Evolutionary conservation across 2,329 filamentous ascomycete genomes (phyloP), one percentile per base, ranked within the genome.

Genomic region (Diplodia mutila): DNA sequence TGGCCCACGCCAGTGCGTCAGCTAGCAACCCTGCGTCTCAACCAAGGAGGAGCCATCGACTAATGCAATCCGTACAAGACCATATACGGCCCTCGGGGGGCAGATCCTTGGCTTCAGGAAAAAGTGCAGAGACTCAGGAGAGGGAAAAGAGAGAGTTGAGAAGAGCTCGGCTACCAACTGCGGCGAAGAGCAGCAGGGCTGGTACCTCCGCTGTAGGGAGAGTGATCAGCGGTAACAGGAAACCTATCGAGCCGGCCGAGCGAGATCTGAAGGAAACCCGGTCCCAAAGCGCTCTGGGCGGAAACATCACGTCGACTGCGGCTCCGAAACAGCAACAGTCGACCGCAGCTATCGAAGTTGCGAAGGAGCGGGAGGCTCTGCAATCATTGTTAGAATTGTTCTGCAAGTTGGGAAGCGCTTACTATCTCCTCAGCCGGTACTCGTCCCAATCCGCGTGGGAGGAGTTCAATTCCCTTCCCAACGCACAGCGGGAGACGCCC

Each of bases 181-280:
- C 80, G 79, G 90, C 79, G 73, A 94, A 83, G 84, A 90, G 80
- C 80, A 90, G 80, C 61, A 70, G 54, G 82, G 86, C 75, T 79
- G 83, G 90, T 16, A 88, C 89, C 18, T 88, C 91, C 3, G 92
- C 87, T 65, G 91, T 96, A 48, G 92, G 93, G 21, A 88, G 94
- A 73, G 92, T 94, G 66, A 92, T 97, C 53, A 97, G 93, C 77
- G 94, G 93, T 25, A 97, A 95, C 76, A 87, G 94, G 68, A 97
- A 95, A 77, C 89, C 89, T 2, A 86, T 91, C 63, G 88, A 90
- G 69, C 83, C 83, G 48, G 86, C 89, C 16, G 66, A 67, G 27
- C 78, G 89, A 39, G 90, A 95, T 69, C 83, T 86, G 23, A 90
- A 87, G 72, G 91, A 93, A 71, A 57, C 72, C 72, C 77, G 80